A percentile compares a stretch with the other conserved stretches of the same genome.
Conservation (phyloP, 495 filamentous ascomycete species). For the Sporormia fimetaria region DNA sequence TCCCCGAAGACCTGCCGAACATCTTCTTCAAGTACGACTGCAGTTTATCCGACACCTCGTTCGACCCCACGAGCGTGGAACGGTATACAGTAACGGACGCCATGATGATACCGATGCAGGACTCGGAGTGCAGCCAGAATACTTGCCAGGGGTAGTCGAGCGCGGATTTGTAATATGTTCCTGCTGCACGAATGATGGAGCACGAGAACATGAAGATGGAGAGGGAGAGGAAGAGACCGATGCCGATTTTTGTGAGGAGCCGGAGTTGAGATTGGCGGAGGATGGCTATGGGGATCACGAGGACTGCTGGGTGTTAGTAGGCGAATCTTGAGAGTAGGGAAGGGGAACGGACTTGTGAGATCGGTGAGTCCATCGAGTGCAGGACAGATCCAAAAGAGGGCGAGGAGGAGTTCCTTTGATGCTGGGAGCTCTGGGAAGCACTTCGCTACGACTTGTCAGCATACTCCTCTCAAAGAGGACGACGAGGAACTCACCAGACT, state of each 20-base stretch:
- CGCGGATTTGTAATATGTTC: not conserved
- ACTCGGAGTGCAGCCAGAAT: conserved; percentile 4
- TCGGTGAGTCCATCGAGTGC: conserved; percentile 2
- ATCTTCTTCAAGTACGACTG: too few relatives aligned
- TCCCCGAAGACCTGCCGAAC: too few relatives aligned
- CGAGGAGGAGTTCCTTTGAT: too few relatives aligned
- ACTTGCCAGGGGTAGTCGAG: conserved; percentile 1
- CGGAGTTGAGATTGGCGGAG: not conserved
- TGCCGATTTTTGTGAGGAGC: not conserved
- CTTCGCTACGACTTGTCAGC: too few relatives aligned
- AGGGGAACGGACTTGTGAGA: conserved; percentile 1
- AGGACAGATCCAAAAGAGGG: not conserved
- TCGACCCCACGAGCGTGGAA: not conserved
- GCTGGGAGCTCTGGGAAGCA: too few relatives aligned
- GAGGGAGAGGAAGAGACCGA: conserved; percentile 5
- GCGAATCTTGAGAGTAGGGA: not conserved
- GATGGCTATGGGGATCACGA: conserved; percentile 2
- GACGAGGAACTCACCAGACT: too few relatives aligned
- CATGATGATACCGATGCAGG: conserved; percentile 7
- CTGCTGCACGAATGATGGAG: conserved; percentile 2
- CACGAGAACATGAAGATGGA: conserved; percentile 10
- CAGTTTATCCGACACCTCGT: conserved; percentile 22
- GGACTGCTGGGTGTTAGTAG: not conserved
- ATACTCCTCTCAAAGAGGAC: too few relatives aligned
- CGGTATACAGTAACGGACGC: conserved; percentile 6